phyloP scores from a whole-genome alignment of 1,139 yeast species.

The Pichia sp. region DNA sequence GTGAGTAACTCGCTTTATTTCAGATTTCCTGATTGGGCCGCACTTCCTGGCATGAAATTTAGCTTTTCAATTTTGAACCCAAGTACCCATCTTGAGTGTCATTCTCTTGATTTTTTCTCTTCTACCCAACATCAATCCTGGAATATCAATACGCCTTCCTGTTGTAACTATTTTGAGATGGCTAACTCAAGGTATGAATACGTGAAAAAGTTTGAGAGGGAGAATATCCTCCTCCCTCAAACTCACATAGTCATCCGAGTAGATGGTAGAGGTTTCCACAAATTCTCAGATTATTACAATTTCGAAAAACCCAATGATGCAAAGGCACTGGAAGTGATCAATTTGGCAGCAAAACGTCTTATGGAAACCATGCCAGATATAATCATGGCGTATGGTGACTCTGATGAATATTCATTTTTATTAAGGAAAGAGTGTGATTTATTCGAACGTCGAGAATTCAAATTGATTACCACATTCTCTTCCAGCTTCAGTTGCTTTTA shows the following conservation, averaged over 20 bases:
- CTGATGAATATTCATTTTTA: slow-evolving; percentile 89
- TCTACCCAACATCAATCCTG: too few relatives aligned
- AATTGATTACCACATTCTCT: slow-evolving; percentile 73
- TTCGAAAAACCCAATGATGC: slow-evolving; percentile 86
- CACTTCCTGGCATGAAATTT: too few relatives aligned
- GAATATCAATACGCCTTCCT: too few relatives aligned
- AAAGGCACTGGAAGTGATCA: slow-evolving; percentile 73
- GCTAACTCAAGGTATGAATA: slow-evolving; percentile 81
- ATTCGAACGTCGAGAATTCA: slow-evolving; percentile 77
- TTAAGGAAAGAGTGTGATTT: slow-evolving; percentile 53
- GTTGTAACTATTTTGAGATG: too few relatives aligned
- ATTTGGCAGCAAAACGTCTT: slow-evolving; percentile 63
- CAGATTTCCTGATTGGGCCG: too few relatives aligned
- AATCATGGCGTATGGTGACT: slow-evolving; percentile 82
- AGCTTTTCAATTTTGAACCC: too few relatives aligned
- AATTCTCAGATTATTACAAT: slow-evolving; percentile 62
- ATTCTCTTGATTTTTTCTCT: too few relatives aligned
- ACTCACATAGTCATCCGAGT: slow-evolving; percentile 78
- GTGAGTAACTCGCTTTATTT: too few relatives aligned
- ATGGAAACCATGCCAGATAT: slow-evolving; percentile 65
- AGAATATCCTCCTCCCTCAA: slow-evolving; percentile 65
- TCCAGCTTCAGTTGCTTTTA: slow-evolving; percentile 78
- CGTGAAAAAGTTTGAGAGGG: slow-evolving; percentile 75
- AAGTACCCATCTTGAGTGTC: too few relatives aligned
- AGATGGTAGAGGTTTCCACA: slow-evolving; percentile 94